Evolutionary conservation across 108 stramenopile species (phyloP), one percentile per base, ranked within the genome.

Genomic region (Fragilariopsis cylindrus): DNA sequence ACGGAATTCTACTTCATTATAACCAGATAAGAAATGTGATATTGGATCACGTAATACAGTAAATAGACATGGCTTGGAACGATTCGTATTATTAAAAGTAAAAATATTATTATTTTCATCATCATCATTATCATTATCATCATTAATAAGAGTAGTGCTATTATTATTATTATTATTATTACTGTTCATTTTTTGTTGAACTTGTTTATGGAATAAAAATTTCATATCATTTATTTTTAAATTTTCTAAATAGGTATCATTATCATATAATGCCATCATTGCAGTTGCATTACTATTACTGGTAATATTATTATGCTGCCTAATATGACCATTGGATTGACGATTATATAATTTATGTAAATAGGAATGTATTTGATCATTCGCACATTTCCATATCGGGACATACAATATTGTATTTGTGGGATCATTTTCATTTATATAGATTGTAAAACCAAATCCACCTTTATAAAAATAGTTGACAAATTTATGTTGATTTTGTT

Each of bases 1-100:
- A 9, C 78, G 80, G 48, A 45, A 79, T 60, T 83, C 82, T 2
- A 76, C 55, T 65, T 83, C 82, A 47, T 78, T 82, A 74, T 82
- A 82, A 3, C 73, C 81, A 6, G 75, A 76, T 16, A 82, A 66
- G 52, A 83, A 83, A 42, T 77, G 76, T 4, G 44, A 47, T 4
- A 83, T 54, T 2, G 82, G 82, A 58, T 83, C 82, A 2, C 82
- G 77, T 58, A 79, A 60, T 11, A 72, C 78, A 15, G 82, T 74
- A 9, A 82, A 67, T 16, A 70, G 48, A 45, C 76, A 77, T 8
- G 67, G 67, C 1, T 63, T 63, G 46, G 9, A 21, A 2, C 62
- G 62, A 42, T 41, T 12, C n/a, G 62, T 63, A 45, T 63, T 0
- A 12, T 63, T 63, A 44, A 63, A 63, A 0, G 3, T 7, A 45